Evolutionary conservation across 2,329 filamentous ascomycete genomes (phyloP), one percentile per base, ranked within the genome.

Genomic region (Hypocreales sp.): DNA sequence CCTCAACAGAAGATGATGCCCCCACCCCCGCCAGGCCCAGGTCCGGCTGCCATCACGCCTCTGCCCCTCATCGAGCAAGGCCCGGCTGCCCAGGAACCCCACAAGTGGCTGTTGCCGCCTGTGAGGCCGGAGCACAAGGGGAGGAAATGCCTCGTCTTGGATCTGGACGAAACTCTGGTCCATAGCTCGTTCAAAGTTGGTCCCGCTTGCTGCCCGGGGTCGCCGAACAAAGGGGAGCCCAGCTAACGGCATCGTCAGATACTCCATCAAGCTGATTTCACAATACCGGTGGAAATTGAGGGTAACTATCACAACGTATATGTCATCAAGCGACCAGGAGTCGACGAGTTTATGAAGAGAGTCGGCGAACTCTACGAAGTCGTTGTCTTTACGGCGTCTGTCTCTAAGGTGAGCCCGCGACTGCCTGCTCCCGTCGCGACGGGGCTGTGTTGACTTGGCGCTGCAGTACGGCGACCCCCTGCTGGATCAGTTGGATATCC

Each of bases 291-390:
- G 17, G 90, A 98, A 47, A 98, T 98, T 37, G 90, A 98, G 60
- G 90, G 90, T 31, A 92, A 93, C 53, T 95, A 92, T 49, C 90
- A 98, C 58, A 98, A 98, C 46, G 92, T 98, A 29, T 98, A 98
- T 50, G 90, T 98, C 38, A 98, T 98, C 53, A 98, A 98, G 60
- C 74, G 90, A 44, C 90, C 90, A n/a, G 90, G 90, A 29, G 90
- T 98, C 13, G 90, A 98, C 48, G 78, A 92, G 38, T 98, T 98
- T 55, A 94, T 98, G 83, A 95, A 95, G 64, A 68, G 90, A 33
- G 86, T 98, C 20, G 90, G 90, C 26, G 90, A 98, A 56, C 65
- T 98, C 26, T 98, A 95, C 46, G 90, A 98, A 58, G 87, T 98
- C 26, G 90, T 98, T 15, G 87, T 98, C 24, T 98, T 98, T 50